Percentiles rank a stretch among this genome's conserved stretches.
Conservation (phyloP, 495 filamentous ascomycete species). For the Aspergillus taichungensis region DNA sequence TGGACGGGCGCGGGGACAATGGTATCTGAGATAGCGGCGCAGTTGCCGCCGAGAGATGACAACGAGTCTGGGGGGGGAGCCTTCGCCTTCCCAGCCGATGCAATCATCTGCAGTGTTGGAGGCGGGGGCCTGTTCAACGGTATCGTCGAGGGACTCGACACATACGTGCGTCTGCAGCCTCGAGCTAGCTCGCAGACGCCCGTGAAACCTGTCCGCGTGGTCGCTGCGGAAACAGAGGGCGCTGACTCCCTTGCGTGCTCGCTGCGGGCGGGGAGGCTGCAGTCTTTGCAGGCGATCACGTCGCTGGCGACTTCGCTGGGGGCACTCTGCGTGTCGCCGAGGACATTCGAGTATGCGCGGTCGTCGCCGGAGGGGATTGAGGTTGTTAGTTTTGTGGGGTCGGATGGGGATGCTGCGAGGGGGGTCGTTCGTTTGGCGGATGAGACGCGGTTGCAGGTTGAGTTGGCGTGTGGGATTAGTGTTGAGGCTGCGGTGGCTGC, state of each 20-base stretch:
- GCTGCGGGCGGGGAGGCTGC: slow-evolving; percentile 44
- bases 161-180: slow-evolving; percentile 24
- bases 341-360: slow-evolving; percentile 53
- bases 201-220: slow-evolving; percentile 37
- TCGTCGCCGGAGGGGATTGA: slow-evolving; percentile 26
- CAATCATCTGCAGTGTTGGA: slow-evolving; percentile 72
- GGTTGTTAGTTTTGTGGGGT: slow-evolving; percentile 57
- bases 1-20: slow-evolving; percentile 67
- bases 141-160: slow-evolving; percentile 56
- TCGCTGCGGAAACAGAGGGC: slow-evolving; percentile 74
- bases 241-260: slow-evolving; percentile 58
- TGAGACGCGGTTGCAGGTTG: slow-evolving; percentile 66
- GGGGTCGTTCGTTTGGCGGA: slow-evolving; percentile 65
- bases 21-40: slow-evolving; percentile 58
- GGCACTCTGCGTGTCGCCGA: slow-evolving; percentile 55
- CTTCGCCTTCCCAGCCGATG: slow-evolving; percentile 43
- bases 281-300: slow-evolving; percentile 62
- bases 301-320: slow-evolving; percentile 71
- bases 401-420: slow-evolving; percentile 69
- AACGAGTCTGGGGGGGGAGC: slow-evolving; percentile 3
- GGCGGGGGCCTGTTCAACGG: slow-evolving; percentile 82
- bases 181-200: background rate
- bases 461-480: slow-evolving; percentile 75
- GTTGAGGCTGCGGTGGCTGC: slow-evolving; percentile 37
- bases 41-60: slow-evolving; percentile 32